Conservation (phyloP, 345 rosid species). For the Trapa bicornis region DNA sequence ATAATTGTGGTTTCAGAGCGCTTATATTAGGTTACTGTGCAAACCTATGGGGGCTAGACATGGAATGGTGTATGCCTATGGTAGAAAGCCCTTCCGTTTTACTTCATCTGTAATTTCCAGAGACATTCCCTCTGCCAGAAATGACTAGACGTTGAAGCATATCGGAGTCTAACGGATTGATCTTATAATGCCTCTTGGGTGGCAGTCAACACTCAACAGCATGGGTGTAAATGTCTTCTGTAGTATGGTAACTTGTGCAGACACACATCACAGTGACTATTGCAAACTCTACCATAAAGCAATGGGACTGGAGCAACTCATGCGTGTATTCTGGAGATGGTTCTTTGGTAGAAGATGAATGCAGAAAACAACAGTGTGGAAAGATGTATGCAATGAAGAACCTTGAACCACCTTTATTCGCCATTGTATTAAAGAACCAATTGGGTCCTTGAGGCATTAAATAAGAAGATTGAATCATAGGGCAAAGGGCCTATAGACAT, state of each 20-base stretch:
- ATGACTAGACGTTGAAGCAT: background rate
- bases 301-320: too few relatives aligned
- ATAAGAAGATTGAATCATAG: slow-evolving; percentile 1
- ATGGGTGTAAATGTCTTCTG: too few relatives aligned
- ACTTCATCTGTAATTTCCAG: too few relatives aligned
- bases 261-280: too few relatives aligned
- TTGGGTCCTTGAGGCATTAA: background rate
- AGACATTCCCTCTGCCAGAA: background rate
- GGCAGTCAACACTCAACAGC: background rate
- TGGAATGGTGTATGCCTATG: too few relatives aligned
- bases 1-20: background rate
- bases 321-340: background rate
- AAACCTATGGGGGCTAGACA: background rate
- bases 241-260: too few relatives aligned
- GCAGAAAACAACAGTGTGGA: background rate
- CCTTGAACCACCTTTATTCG: background rate
- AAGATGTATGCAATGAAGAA: background rate
- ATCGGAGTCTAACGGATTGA: background rate
- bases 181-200: background rate
- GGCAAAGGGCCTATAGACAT: background rate
- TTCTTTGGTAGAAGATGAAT: background rate
- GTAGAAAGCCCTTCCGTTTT: too few relatives aligned
- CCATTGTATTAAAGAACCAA: background rate
- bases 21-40: background rate
- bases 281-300: background rate